These are phyloP conservation scores for Citrus sp. DNA, from an alignment of 345 rosid species.

Conservation along the genomic window DNA sequence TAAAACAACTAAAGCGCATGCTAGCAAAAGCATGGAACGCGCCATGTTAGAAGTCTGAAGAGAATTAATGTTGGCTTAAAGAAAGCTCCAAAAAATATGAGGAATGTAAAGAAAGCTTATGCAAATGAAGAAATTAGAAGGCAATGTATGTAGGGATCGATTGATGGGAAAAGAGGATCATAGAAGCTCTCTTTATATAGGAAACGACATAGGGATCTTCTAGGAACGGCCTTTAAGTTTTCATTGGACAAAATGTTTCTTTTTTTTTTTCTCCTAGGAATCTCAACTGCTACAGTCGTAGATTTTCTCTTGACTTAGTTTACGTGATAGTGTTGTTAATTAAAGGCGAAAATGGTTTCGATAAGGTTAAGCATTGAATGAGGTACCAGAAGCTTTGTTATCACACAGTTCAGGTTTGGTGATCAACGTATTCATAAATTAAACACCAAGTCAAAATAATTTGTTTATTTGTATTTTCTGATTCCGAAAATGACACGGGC, in stretches of 20 bases:
- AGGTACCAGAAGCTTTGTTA: conserved; percentile 19
- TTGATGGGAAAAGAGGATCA: neutral
- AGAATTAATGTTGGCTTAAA: neutral
- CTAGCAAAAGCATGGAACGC: conserved; percentile 6
- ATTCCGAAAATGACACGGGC: too few species aligned
- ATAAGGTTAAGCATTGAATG: neutral
- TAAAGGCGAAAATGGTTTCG: neutral
- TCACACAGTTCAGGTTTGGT: conserved; percentile 24
- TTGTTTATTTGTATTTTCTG: neutral
- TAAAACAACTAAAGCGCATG: conserved; percentile 30
- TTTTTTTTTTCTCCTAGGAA: too few species aligned
- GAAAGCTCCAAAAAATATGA: neutral
- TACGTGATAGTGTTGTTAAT: conserved; percentile 21
- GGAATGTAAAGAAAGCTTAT: neutral
- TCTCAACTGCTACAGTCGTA: neutral
- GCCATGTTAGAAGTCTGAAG: conserved; percentile 23
- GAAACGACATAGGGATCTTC: neutral
- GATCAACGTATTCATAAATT: conserved; percentile 7
- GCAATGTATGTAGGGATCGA: neutral
- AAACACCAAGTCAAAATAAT: neutral
- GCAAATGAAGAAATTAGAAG: neutral
- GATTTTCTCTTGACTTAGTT: conserved; percentile 4
- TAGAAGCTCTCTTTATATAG: neutral
- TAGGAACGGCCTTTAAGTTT: neutral
- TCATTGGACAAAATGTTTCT: neutral